A percentile compares a stretch with the other conserved stretches of the same genome.
These are phyloP conservation scores for Diophrys appendiculata DNA, from an alignment of 73 alveolate species.

Conservation along the genomic window DNA sequence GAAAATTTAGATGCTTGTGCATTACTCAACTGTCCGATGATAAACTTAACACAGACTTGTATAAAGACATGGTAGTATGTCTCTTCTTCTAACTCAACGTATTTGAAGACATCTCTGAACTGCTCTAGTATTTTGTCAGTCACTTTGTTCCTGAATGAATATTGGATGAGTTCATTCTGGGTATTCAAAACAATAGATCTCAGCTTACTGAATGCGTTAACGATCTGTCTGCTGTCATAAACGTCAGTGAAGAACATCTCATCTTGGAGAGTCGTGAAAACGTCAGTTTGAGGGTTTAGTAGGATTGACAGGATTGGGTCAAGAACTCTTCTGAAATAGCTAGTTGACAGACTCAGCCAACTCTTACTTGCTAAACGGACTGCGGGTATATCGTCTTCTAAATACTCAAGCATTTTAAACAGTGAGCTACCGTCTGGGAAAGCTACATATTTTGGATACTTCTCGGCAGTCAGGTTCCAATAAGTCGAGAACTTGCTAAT, in stretches of 20 bases:
- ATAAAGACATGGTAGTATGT: conserved; percentile 79
- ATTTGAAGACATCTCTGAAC: conserved; percentile 34
- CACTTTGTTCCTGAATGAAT: conserved; percentile 59
- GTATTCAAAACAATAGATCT: conserved; percentile 81
- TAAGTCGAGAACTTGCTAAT: conserved; percentile 83
- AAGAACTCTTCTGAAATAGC: conserved; percentile 74
- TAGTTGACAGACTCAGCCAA: conserved; percentile 83
- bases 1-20: conserved; percentile 59
- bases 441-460: conserved; percentile 75
- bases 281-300: conserved; percentile 73
- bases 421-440: conserved; percentile 75
- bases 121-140: conserved; percentile 62
- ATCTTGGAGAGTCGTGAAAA: conserved; percentile 72
- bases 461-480: conserved; percentile 86
- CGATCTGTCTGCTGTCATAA: conserved; percentile 79
- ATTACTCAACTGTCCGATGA: conserved; percentile 55
- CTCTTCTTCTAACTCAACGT: conserved; percentile 39
- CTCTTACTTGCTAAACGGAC: conserved; percentile 81
- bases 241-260: conserved; percentile 81
- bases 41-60: conserved; percentile 76
- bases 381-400: conserved; percentile 84
- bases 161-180: conserved; percentile 72
- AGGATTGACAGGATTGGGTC: conserved; percentile 81
- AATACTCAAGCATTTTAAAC: conserved; percentile 82
- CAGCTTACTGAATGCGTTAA: conserved; percentile 82